Percentiles rank a stretch among this genome's conserved stretches.
These are phyloP conservation scores for Phlyctochytrium arcticum DNA, from an alignment of 192 early-diverging fungal species.

Conservation along the genomic window DNA sequence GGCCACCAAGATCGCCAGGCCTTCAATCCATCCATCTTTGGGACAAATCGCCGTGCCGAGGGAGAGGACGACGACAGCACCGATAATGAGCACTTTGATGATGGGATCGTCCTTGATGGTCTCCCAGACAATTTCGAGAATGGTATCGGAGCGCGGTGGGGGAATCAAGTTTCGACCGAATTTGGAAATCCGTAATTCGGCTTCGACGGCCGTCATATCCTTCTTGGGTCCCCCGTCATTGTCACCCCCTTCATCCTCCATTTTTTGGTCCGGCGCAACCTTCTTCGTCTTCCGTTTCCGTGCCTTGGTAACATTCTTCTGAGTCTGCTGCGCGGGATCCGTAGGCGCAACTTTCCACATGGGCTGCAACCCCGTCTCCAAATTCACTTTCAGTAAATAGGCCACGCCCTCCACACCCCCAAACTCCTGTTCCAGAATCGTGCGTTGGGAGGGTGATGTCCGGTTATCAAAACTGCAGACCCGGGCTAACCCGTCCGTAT, in stretches of 20 bases:
- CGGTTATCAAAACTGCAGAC: conserved; percentile 51
- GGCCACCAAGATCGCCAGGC: conserved; percentile 53
- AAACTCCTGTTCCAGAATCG: conserved; percentile 33
- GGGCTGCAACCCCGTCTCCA: conserved; percentile 40
- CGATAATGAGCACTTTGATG: conserved; percentile 53
- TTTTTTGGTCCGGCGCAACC: background rate
- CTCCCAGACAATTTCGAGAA: conserved; percentile 50
- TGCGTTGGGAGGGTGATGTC: conserved; percentile 26
- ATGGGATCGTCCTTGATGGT: conserved; percentile 58
- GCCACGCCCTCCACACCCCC: conserved; percentile 54
- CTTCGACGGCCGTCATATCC: conserved; percentile 39
- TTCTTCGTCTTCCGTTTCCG: background rate
- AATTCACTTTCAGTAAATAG: conserved; percentile 32
- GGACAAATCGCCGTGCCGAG: conserved; percentile 53
- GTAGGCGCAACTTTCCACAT: conserved; percentile 9
- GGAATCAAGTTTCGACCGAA: conserved; percentile 55
- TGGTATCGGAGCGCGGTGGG: conserved; percentile 49
- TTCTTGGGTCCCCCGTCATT: conserved; percentile 8
- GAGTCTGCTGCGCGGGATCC: background rate
- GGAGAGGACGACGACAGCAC: conserved; percentile 46
- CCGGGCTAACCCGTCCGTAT: conserved; percentile 37
- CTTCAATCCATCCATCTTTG: conserved; percentile 48
- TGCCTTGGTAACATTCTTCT: background rate
- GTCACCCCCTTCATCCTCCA: background rate
- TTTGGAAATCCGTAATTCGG: conserved; percentile 24